Base-by-base conservation (phyloP, 306 rosid species). In the Alnus glutinosa region DNA sequence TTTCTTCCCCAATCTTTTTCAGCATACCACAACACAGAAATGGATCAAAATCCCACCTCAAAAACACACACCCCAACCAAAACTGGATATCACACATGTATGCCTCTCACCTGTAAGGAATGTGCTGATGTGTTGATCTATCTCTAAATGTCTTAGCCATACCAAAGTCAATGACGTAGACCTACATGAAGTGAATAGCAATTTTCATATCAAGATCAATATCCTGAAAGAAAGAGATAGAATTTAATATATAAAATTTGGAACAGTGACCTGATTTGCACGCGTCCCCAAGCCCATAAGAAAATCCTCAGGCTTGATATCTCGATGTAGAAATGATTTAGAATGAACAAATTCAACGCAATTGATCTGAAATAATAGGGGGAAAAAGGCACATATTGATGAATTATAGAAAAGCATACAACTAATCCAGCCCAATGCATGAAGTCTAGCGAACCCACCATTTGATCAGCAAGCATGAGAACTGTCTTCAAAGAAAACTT, bases 281-380 rank as follows among this genome's bases (percentile, higher is more conserved):
- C 98, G 97, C 88, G 97, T 88, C 81, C 98, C 98, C 71, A 94
- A 87, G 70, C 98, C 98, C 98, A 94, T 94, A 61, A 94, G 93
- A 87, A 92, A 94, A 77, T 94, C 92, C 83, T 94, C 98, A 0
- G 98, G 98, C 87, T 94, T 94, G 76, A 94, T 94, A 88, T 94
- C 98, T 16, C 98, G 94, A 75, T 94, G 98, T 14, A 94, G 93
- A 88, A 94, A 89, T 59, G 98, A 94, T 75, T 92, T 94, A 14
- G 96, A 85, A 88, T 94, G 98, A 71, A 92, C 84, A 83, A 90
- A 94, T 76, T 94, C 98, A 55, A 94, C 98, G 36, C 98, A 93
- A 78, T 90, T 94, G 81, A 94, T 92, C 98, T 94, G 88, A 77
- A 54, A 50, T 5, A 49, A 44, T 73, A 62, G 55, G 28, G 28